phyloP scores from a whole-genome alignment of 169 alveolate species.

The Theileria sp. region DNA sequence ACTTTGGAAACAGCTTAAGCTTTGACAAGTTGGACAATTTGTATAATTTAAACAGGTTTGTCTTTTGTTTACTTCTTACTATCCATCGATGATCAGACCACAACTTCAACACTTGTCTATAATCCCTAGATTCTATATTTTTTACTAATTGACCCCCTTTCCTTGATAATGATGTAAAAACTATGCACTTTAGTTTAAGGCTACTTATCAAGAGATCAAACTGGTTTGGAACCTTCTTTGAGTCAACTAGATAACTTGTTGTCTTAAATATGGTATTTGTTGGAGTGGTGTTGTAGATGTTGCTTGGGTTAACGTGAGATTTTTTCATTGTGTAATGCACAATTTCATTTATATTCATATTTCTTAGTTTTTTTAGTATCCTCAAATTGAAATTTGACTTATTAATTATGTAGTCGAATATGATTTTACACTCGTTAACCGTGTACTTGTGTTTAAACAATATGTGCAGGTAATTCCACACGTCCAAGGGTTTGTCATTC shows the following conservation, averaged over 20 bases:
- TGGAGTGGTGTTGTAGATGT: slow-evolving; percentile 7
- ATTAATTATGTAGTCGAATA: slow-evolving; percentile 25
- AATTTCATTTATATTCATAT: slow-evolving; percentile 26
- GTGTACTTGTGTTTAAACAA: slow-evolving; percentile 33
- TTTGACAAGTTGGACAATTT: slow-evolving; percentile 35
- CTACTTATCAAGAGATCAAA: slow-evolving; percentile 6
- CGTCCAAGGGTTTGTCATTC: neutral
- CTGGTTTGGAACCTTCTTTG: neutral
- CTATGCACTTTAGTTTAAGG: slow-evolving; percentile 21
- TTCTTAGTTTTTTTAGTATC: slow-evolving; percentile 28
- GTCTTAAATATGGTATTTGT: neutral
- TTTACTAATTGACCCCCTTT: neutral
- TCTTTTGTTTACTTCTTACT: slow-evolving; percentile 33
- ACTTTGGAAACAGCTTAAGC: slow-evolving; percentile 54
- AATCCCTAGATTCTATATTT: neutral
- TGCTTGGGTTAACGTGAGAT: neutral
- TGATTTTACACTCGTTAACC: slow-evolving; percentile 26
- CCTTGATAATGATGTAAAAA: slow-evolving; percentile 32
- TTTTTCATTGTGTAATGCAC: slow-evolving; percentile 10
- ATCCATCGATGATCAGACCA: slow-evolving; percentile 62
- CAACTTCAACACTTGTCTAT: slow-evolving; percentile 16
- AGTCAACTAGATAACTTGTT: neutral
- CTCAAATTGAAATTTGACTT: slow-evolving; percentile 35
- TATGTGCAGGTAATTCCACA: slow-evolving; percentile 39
- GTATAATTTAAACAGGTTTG: slow-evolving; percentile 19